Evolutionary conservation across 495 filamentous ascomycete species (phyloP).

Genomic region (Penicillium tannophilum): DNA sequence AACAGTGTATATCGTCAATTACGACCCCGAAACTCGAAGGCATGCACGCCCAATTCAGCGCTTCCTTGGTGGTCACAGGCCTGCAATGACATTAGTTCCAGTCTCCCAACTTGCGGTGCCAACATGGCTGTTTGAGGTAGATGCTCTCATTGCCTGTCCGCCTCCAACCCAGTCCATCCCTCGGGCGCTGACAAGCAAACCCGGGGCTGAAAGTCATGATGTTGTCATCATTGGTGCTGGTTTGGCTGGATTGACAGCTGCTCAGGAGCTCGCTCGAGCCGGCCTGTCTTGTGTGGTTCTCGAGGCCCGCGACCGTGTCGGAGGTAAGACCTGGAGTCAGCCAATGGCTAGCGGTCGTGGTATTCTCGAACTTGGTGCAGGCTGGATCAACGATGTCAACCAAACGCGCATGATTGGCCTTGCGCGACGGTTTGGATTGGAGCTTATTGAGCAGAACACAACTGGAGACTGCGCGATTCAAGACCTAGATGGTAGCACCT

Average conservation of each 20-base stretch:
- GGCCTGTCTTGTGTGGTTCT: conserved; percentile 47
- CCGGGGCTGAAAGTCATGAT: conserved; percentile 21
- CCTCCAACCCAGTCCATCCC: conserved; percentile 3
- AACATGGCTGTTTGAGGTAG: conserved; percentile 37
- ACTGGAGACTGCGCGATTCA: conserved; percentile 38
- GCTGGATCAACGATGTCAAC: conserved; percentile 51
- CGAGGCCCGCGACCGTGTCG: conserved; percentile 53
- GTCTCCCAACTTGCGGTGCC: conserved; percentile 33
- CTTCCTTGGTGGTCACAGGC: conserved; percentile 33
- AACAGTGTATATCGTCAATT: conserved; percentile 39
- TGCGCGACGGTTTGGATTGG: conserved; percentile 35
- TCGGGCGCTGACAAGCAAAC: neutral
- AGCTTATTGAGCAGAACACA: conserved; percentile 48
- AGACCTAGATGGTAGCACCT: conserved; percentile 25
- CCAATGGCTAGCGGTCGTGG: conserved; percentile 23
- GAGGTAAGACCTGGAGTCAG: conserved; percentile 48
- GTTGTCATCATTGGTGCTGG: conserved; percentile 56
- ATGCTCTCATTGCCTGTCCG: conserved; percentile 32
- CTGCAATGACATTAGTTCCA: conserved; percentile 34
- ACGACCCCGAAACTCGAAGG: conserved; percentile 23
- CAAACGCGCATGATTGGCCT: conserved; percentile 43
- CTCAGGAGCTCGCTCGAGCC: conserved; percentile 36
- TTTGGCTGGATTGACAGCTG: conserved; percentile 50
- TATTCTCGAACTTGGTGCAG: conserved; percentile 49
- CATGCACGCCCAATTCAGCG: conserved; percentile 28